Evolutionary conservation across 2,329 filamentous ascomycete genomes (phyloP), one percentile per base, ranked within the genome.

Genomic region (Graphiopsis chlorocephala): DNA sequence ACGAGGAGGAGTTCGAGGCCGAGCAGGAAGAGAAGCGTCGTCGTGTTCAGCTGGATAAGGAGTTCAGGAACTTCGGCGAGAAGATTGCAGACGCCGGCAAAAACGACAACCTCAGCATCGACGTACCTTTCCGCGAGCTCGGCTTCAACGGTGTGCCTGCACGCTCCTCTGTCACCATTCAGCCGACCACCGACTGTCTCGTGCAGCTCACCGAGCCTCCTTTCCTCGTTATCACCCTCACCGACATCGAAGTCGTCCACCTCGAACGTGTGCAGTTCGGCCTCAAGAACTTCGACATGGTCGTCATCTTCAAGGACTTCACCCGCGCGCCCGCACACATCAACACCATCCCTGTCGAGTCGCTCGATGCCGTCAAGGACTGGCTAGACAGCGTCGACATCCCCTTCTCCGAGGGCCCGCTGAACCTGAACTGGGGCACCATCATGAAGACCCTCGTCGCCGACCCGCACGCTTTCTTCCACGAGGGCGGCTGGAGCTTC

Each of bases 361-460:
- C 90, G 2, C 84, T 99, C 3, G 95, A 99, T 71, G 89, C 92
- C 62, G 94, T 99, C 70, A 98, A 98, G 79, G 96, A 99, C 75
- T 99, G 95, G 89, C 86, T 99, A 11, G 94, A 99, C 78, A 93
- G 90, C 1, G 93, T 95, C 56, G 94, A 99, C 74, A 96, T 99
- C 74, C 89, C 95, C 20, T 98, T 89, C 82, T 91, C 88, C 14
- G 96, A 99, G 78, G 95, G 95, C 64, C 95, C 94, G 1, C 87
- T 99, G 71, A 99, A 99, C 81, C 85, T 99, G 64, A 98, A 98
- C 84, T 99, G 95, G 95, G 90, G 91, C 12, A 97, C 93, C 17
- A 99, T 99, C 75, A 99, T 99, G 93, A 99, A 99, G 85, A 99
- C 95, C 0, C 93, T 99, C 28, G 94, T 91, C 23, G 89, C 90